Conservation (phyloP, 2,329 filamentous ascomycete species). For the Fusarium robinianum region DNA sequence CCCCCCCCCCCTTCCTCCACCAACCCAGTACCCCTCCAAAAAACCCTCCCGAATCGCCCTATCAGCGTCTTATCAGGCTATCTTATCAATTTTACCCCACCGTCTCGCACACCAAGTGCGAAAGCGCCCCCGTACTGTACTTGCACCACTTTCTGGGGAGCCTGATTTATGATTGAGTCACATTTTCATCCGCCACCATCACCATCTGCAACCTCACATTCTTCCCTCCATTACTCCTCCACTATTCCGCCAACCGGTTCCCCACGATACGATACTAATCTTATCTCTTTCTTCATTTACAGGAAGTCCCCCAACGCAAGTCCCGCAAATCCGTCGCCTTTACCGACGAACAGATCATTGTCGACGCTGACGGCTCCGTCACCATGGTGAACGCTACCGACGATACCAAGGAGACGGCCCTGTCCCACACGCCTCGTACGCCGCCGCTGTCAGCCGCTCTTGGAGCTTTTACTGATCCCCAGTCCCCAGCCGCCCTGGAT, state of each 20-base stretch:
- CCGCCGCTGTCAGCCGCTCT: conserved; percentile 61
- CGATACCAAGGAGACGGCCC: conserved; percentile 78
- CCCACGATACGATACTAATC: conserved; percentile 19
- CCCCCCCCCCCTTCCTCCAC: conserved; percentile 8
- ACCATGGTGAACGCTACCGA: conserved; percentile 73
- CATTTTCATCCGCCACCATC: conserved; percentile 37
- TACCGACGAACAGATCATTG: conserved; percentile 82
- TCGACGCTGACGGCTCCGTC: conserved; percentile 87
- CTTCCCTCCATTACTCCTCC: conserved; percentile 12
- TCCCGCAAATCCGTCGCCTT: conserved; percentile 94
- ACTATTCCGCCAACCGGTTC: conserved; percentile 10
- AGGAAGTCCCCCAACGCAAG: conserved; percentile 59
- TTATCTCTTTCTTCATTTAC: conserved; percentile 26
- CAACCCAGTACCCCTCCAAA: conserved; percentile 32
- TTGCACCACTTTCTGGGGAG: conserved; percentile 27
- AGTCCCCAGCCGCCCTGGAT: conserved; percentile 51
- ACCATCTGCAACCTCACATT: no score
- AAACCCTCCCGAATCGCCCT: conserved; percentile 22
- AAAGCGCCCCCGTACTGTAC: conserved; percentile 30
- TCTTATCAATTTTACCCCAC: conserved; percentile 20
- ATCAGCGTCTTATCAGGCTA: conserved; percentile 27
- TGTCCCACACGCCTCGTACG: conserved; percentile 76
- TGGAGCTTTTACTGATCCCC: conserved; percentile 57
- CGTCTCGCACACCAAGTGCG: conserved; percentile 17
- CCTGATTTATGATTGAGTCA: conserved; percentile 32